Evolutionary conservation across 805 yeast species (phyloP).

Genomic region (Teunomyces kruisii): DNA sequence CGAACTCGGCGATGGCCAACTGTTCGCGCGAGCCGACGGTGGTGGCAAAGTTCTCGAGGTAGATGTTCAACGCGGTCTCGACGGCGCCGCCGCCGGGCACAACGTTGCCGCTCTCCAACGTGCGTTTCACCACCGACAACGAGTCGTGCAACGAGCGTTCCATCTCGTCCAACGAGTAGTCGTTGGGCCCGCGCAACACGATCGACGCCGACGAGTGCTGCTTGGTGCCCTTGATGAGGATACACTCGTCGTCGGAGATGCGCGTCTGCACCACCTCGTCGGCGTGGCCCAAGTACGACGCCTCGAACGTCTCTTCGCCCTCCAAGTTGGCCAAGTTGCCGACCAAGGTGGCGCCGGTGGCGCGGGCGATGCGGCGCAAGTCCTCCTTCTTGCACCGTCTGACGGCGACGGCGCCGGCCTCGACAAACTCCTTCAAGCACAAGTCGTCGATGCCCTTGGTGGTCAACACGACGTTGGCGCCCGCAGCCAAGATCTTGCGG

Average conservation of each 20-base stretch:
- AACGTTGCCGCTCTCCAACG: constrained; percentile 88
- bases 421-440: constrained; percentile 87
- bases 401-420: constrained; percentile 90
- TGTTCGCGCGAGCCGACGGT: constrained; percentile 97
- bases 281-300: constrained; percentile 82
- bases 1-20: constrained; percentile 96
- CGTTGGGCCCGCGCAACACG: constrained; percentile 92
- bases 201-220: constrained; percentile 91
- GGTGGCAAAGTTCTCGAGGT: constrained; percentile 94
- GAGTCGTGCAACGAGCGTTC: constrained; percentile 96
- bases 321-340: constrained; percentile 88
- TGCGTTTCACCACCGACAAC: constrained; percentile 89
- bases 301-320: constrained; percentile 90
- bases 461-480: constrained; percentile 90
- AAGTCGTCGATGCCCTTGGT: constrained; percentile 95
- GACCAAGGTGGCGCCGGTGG: constrained; percentile 93
- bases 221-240: constrained; percentile 82
- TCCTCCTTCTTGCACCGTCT: constrained; percentile 97
- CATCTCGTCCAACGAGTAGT: constrained; percentile 96
- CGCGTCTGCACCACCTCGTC: constrained; percentile 87
- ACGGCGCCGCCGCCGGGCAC: constrained; percentile 99
- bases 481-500: constrained; percentile 75
- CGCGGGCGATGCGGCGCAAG: constrained; percentile 92
- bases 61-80: constrained; percentile 92
- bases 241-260: constrained; percentile 96